These are phyloP conservation scores for Alternaria longipes DNA, from an alignment of 2,329 filamentous ascomycete species.

Conservation along the genomic window DNA sequence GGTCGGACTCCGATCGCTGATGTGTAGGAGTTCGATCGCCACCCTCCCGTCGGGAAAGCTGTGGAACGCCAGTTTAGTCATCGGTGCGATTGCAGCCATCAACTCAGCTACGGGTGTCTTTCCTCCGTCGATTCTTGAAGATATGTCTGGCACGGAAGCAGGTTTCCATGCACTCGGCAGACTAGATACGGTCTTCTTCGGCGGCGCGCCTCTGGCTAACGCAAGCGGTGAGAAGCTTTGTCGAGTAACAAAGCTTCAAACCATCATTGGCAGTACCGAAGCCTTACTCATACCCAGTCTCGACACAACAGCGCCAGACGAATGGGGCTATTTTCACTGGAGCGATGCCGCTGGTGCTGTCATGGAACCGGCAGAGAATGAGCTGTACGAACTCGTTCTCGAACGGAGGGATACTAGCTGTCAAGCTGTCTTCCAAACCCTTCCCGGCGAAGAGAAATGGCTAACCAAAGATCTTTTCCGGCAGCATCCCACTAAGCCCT, in stretches of 20 bases:
- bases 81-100: not conserved
- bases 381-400: not conserved
- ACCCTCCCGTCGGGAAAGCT: not conserved
- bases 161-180: conserved; percentile 1
- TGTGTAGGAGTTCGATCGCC: conserved; percentile 2
- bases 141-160: conserved; percentile 1
- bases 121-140: conserved; percentile 3
- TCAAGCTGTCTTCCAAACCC: not conserved
- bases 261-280: conserved; percentile 1
- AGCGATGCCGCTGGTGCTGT: not conserved
- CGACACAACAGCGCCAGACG: not conserved
- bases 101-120: conserved; percentile 1
- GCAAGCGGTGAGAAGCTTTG: conserved; percentile 1
- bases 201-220: conserved; percentile 1
- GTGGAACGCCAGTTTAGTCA: not conserved
- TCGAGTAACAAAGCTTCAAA: conserved; percentile 3
- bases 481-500: not conserved
- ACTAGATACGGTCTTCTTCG: conserved; percentile 3
- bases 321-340: not conserved
- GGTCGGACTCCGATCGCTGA: not conserved
- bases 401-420: not conserved
- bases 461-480: not conserved
- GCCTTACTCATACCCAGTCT: not conserved
- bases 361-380: not conserved
- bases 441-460: not conserved